These are phyloP conservation scores for Lachancea meyersii DNA, from an alignment of 805 yeast species.

Conservation along the genomic window DNA sequence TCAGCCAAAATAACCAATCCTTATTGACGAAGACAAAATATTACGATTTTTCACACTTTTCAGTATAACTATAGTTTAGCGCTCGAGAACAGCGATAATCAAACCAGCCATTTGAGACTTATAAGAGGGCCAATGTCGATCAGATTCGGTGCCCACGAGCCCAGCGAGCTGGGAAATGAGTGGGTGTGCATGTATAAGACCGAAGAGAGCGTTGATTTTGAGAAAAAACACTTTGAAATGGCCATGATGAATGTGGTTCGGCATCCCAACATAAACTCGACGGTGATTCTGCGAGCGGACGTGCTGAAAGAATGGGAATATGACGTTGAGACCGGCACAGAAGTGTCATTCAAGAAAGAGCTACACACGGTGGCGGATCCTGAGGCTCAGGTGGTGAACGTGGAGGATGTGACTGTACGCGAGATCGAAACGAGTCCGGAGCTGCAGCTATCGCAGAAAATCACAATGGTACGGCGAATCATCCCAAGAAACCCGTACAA, in stretches of 20 bases:
- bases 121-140: constrained; percentile 3
- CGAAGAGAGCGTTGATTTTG: constrained; percentile 19
- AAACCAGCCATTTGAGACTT: no score
- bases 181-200: constrained; percentile 29
- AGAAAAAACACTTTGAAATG: constrained; percentile 48
- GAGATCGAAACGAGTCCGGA: constrained; percentile 23
- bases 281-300: constrained; percentile 86
- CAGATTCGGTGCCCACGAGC: constrained; percentile 14
- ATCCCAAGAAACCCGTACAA: constrained; percentile 89
- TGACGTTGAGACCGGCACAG: constrained; percentile 21
- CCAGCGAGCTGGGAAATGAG: constrained; percentile 23
- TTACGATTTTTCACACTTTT: neutral
- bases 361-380: constrained; percentile 14
- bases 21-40: no score
- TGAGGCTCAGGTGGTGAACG: constrained; percentile 27
- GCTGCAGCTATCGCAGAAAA: constrained; percentile 31
- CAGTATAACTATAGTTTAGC: neutral
- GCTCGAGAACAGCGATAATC: neutral
- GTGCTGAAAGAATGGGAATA: constrained; percentile 49
- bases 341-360: constrained; percentile 8
- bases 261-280: constrained; percentile 87
- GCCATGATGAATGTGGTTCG: constrained; percentile 77
- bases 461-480: constrained; percentile 69
- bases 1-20: no score
- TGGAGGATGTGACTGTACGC: constrained; percentile 40